phyloP scores from a whole-genome alignment of 2,329 filamentous ascomycete species.

The Penicillium polonicum region DNA sequence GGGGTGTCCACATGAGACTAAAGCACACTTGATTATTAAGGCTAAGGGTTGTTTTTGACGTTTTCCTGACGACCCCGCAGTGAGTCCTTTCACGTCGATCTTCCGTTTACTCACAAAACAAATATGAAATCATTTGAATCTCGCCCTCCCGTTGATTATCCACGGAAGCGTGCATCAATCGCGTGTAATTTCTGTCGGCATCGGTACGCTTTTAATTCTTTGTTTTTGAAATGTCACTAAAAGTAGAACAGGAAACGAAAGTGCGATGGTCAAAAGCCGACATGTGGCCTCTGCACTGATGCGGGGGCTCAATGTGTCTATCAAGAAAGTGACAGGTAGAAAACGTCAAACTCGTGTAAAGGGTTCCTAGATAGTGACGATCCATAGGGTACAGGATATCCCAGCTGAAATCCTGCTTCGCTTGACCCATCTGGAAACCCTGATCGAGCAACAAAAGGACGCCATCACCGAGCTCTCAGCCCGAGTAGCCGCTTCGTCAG shows the following conservation, averaged over 20 bases:
- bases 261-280: slow-evolving; percentile 19
- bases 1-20: background rate
- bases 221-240: background rate
- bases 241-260: slow-evolving; percentile 16
- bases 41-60: background rate
- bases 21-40: slow-evolving; percentile 9
- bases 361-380: slow-evolving; percentile 3
- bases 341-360: background rate
- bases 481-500: slow-evolving; percentile 3
- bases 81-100: slow-evolving; percentile 1
- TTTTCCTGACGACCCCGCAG: slow-evolving; percentile 10
- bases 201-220: slow-evolving; percentile 8
- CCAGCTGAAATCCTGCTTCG: slow-evolving; percentile 17
- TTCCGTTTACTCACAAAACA: slow-evolving; percentile 2
- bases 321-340: slow-evolving; percentile 21
- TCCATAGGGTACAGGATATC: slow-evolving; percentile 11
- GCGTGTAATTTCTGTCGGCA: slow-evolving; percentile 23
- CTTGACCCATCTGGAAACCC: slow-evolving; percentile 15
- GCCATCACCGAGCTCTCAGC: slow-evolving; percentile 13
- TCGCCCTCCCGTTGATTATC: slow-evolving; percentile 12
- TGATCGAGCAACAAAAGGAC: slow-evolving; percentile 19
- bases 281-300: slow-evolving; percentile 18
- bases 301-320: slow-evolving; percentile 21
- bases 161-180: slow-evolving; percentile 19
- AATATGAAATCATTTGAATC: slow-evolving; percentile 10